Base-by-base conservation (phyloP, 768 basidiomycete species). In the Rhizopogon roseolus region DNA sequence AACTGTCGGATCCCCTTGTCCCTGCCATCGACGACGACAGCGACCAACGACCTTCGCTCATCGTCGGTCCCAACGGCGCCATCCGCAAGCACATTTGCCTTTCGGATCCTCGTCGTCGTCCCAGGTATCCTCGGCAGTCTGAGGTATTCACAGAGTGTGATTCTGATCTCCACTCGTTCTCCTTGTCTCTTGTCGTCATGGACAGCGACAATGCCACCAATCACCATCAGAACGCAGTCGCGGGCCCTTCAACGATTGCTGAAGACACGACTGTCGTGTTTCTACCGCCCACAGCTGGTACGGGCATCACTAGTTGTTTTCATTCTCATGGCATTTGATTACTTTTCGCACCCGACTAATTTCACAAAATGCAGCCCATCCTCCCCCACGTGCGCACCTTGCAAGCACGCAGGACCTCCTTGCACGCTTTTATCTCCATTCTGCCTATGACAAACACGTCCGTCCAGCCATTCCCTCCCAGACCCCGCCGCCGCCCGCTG, bases 381-480 rank as follows among this genome's bases (percentile, higher is more conserved):
- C 72, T 38, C 78, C 62, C 36, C 66, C 66, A 11, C 66, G 59
- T 45, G 60, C 76, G 27, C 75, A 80, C 66, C 78, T 92, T 49
- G 67, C 77, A 39, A 88, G 89, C 71, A 90, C 90, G 1, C 82
- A 92, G 63, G 90, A 92, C 70, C 82, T 92, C 49, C 76, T 92
- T 53, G 74, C 80, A 42, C 84, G 85, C 56, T 88, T 92, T 62
- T 74, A 80, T 48, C 81, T 92, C 28, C 77, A 84, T 48, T 61
- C 83, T 9, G 83, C 87, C n/a, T 92, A 92, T 66, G 85, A 90
- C 72, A 87, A 84, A 63, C 86, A 91, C 62, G 90, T 91, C 49
- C 78, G 84, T n/a, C 78, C 82, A 10, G 71, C 73, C 62, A 64
- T 66, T 36, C 71, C 75, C 17, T 59, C 69, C 29, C 64, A 64